Percentiles rank a stretch among this genome's conserved stretches.
Evolutionary conservation across 805 yeast genomes (phyloP).

Genomic region (Saccharomyces kudriavzevii): DNA sequence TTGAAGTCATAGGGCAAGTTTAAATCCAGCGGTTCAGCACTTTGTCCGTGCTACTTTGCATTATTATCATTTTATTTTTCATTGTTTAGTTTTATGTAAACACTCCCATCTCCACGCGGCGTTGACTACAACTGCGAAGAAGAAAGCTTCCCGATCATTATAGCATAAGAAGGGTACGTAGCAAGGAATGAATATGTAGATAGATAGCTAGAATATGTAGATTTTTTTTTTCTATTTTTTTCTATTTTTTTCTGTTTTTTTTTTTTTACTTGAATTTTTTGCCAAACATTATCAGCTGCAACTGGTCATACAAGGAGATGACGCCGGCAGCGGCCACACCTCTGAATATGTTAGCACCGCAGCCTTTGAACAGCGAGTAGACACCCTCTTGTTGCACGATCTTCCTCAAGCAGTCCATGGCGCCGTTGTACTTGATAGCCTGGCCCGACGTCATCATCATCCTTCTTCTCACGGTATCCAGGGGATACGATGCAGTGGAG

Average conservation of each 20-base stretch:
- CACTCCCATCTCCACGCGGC: not conserved
- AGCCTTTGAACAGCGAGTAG: constrained; percentile 91
- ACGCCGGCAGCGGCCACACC: constrained; percentile 99
- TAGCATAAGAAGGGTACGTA: not conserved
- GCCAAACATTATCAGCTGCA: constrained; percentile 90
- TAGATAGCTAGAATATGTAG: not conserved
- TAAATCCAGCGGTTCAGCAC: not conserved
- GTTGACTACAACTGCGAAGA: not conserved
- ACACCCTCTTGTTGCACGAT: constrained; percentile 96
- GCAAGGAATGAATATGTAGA: not conserved
- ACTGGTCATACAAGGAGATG: constrained; percentile 94
- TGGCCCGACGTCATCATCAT: constrained; percentile 99
- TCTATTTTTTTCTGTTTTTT: not conserved
- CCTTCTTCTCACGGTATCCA: constrained; percentile 98
- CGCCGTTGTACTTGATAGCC: constrained; percentile 93
- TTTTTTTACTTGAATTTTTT: constrained; percentile 69
- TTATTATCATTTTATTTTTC: not conserved
- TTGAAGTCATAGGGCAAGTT: constrained; percentile 5
- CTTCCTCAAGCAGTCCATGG: constrained; percentile 84
- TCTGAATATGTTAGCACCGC: constrained; percentile 99
- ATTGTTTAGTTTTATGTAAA: not conserved
- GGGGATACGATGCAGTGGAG: constrained; percentile 97
- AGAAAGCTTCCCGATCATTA: not conserved
- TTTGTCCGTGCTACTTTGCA: not conserved
- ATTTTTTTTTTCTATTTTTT: not conserved